phyloP scores from a whole-genome alignment of 2,329 filamentous ascomycete species.

The Epichloe sibirici region DNA sequence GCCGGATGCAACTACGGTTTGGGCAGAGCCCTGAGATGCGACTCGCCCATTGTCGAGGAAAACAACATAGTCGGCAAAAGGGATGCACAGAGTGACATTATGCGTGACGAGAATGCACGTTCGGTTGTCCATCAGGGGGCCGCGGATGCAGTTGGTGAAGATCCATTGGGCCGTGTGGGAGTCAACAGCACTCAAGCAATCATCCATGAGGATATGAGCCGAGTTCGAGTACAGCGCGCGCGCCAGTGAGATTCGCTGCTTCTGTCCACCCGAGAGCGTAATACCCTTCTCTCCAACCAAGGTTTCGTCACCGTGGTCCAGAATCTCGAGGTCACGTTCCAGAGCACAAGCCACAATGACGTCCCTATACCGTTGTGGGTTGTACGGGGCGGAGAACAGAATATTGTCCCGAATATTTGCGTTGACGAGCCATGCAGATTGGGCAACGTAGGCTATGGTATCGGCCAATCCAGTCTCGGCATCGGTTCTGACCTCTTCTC shows the following conservation, averaged over 20 bases:
- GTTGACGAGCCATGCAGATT: constrained; percentile 94
- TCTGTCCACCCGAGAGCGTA: constrained; percentile 90
- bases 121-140: constrained; percentile 74
- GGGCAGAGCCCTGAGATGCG: constrained; percentile 59
- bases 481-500: constrained; percentile 73
- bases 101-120: constrained; percentile 95
- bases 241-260: constrained; percentile 94
- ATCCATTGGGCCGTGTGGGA: constrained; percentile 98
- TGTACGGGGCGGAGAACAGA: constrained; percentile 68
- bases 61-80: constrained; percentile 68
- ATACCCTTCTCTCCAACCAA: constrained; percentile 96
- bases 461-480: constrained; percentile 79
- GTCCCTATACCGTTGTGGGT: constrained; percentile 72
- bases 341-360: constrained; percentile 87
- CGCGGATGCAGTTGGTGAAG: constrained; percentile 83
- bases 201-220: constrained; percentile 79
- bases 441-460: constrained; percentile 89
- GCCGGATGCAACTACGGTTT: constrained; percentile 74
- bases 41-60: constrained; percentile 81
- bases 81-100: constrained; percentile 80
- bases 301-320: constrained; percentile 86
- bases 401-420: constrained; percentile 95
- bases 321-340: constrained; percentile 80
- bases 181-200: constrained; percentile 92
- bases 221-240: constrained; percentile 94